A percentile compares a stretch with the other conserved stretches of the same genome.
Evolutionary conservation across 1,139 yeast species (phyloP).

Genomic region (Lodderomyces metapsilosis): DNA sequence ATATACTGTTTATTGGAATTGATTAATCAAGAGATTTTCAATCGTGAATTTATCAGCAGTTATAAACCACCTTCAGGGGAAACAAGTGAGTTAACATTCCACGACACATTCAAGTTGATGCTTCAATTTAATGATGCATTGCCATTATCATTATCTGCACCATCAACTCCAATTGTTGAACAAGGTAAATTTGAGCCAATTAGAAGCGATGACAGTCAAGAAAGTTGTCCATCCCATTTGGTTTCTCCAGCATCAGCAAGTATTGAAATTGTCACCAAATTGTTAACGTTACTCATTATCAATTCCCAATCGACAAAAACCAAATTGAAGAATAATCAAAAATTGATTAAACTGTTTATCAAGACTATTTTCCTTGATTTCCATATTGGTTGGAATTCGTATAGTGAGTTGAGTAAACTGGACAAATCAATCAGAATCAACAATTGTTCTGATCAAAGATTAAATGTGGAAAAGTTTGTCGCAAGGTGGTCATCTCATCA

Average conservation of each 20-base stretch:
- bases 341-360: conserved; percentile 34
- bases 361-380: conserved; percentile 37
- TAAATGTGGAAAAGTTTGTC: conserved; percentile 37
- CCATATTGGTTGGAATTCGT: conserved; percentile 45
- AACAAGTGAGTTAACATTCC: conserved; percentile 11
- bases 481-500: conserved; percentile 35
- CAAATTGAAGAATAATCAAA: conserved; percentile 29
- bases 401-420: conserved; percentile 29
- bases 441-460: conserved; percentile 30
- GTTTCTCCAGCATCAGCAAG: conserved; percentile 21
- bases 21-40: conserved; percentile 33
- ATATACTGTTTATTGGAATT: conserved; percentile 34
- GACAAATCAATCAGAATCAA: conserved; percentile 42
- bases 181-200: conserved; percentile 4
- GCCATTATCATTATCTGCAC: conserved; percentile 47
- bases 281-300: conserved; percentile 36
- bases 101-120: conserved; percentile 24
- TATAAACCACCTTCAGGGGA: neutral
- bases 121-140: conserved; percentile 40
- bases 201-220: neutral
- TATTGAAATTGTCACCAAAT: conserved; percentile 26
- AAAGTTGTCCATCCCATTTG: conserved; percentile 7
- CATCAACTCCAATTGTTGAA: conserved; percentile 38
- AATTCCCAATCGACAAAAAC: conserved; percentile 38
- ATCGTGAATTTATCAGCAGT: conserved; percentile 9